Conservation (phyloP, 2,329 filamentous ascomycete genomes). For the Dissoconium aciculare region DNA sequence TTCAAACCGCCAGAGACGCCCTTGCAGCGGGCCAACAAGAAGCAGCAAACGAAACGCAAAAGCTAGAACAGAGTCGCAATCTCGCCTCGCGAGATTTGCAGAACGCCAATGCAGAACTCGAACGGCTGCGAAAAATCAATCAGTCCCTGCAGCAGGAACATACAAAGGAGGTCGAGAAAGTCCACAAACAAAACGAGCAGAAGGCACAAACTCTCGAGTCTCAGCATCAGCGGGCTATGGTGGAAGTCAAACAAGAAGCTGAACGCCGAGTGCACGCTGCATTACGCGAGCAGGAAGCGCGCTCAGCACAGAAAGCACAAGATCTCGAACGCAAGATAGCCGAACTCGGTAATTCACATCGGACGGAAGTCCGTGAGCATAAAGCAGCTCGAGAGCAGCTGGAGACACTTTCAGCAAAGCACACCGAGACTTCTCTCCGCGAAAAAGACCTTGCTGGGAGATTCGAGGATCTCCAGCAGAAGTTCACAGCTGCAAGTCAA, state of each 20-base stretch:
- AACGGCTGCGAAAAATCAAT: slow-evolving; percentile 48
- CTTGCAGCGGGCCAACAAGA: slow-evolving; percentile 44
- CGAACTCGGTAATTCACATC: slow-evolving; percentile 20
- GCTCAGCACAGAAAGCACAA: slow-evolving; percentile 16
- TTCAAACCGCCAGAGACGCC: slow-evolving; percentile 55
- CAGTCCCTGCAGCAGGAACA: slow-evolving; percentile 57
- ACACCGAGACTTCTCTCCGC: slow-evolving; percentile 15
- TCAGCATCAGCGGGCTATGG: slow-evolving; percentile 23
- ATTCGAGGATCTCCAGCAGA: slow-evolving; percentile 13
- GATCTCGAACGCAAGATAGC: slow-evolving; percentile 17
- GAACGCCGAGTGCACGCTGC: slow-evolving; percentile 16
- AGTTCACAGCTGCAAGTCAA: slow-evolving; percentile 9
- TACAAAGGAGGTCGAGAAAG: slow-evolving; percentile 35
- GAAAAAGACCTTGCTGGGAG: slow-evolving; percentile 14
- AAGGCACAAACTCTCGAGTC: slow-evolving; percentile 15
- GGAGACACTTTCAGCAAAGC: slow-evolving; percentile 17
- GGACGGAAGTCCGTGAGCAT: slow-evolving; percentile 17
- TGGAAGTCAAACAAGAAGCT: slow-evolving; percentile 14
- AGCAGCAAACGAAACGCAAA: slow-evolving; percentile 39
- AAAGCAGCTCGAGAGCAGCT: slow-evolving; percentile 20
- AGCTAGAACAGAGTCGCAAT: slow-evolving; percentile 34
- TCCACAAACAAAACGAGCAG: slow-evolving; percentile 35
- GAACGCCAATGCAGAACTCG: slow-evolving; percentile 30
- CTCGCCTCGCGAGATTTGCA: slow-evolving; percentile 34
- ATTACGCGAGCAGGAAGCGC: slow-evolving; percentile 15